These are phyloP conservation scores for Globisporangium yorkense DNA, from an alignment of 352 stramenopile species.

Conservation along the genomic window DNA sequence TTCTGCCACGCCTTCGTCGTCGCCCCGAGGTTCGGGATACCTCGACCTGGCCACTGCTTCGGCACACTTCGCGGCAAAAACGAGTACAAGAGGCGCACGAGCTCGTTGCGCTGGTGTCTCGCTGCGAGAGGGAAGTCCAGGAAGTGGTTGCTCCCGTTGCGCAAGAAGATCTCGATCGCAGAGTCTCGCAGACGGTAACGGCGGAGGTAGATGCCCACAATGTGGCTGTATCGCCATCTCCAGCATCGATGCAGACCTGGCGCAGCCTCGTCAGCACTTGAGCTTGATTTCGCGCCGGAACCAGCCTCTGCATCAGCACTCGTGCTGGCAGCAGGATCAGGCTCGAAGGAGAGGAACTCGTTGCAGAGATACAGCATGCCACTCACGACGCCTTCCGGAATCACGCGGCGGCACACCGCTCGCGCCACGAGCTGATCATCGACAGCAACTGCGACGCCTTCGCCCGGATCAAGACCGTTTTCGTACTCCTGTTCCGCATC, in stretches of 20 bases:
- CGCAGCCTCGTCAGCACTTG: slow-evolving; percentile 42
- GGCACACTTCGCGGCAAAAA: slow-evolving; percentile 61
- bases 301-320: not conserved
- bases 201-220: slow-evolving; percentile 71
- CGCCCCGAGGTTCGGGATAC: slow-evolving; percentile 33
- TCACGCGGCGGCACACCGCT: slow-evolving; percentile 60
- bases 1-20: slow-evolving; percentile 81
- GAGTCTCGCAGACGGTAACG: slow-evolving; percentile 80
- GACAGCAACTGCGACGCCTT: slow-evolving; percentile 43
- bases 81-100: slow-evolving; percentile 65
- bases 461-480: slow-evolving; percentile 62
- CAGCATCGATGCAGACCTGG: slow-evolving; percentile 67
- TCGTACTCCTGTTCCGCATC: slow-evolving; percentile 31
- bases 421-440: slow-evolving; percentile 64
- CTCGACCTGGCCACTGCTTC: slow-evolving; percentile 73
- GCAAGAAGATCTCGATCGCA: slow-evolving; percentile 77
- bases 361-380: slow-evolving; percentile 59
- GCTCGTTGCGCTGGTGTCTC: slow-evolving; percentile 74
- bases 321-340: slow-evolving; percentile 16
- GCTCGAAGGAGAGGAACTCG: slow-evolving; percentile 67
- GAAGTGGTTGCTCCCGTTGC: slow-evolving; percentile 75
- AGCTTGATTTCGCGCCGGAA: not conserved
- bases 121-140: slow-evolving; percentile 69
- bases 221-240: slow-evolving; percentile 76
- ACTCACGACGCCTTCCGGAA: slow-evolving; percentile 66